A percentile compares a stretch with the other conserved stretches of the same genome.
These are phyloP conservation scores for Pluteus cervinus DNA, from an alignment of 768 basidiomycete genomes.

Conservation along the genomic window DNA sequence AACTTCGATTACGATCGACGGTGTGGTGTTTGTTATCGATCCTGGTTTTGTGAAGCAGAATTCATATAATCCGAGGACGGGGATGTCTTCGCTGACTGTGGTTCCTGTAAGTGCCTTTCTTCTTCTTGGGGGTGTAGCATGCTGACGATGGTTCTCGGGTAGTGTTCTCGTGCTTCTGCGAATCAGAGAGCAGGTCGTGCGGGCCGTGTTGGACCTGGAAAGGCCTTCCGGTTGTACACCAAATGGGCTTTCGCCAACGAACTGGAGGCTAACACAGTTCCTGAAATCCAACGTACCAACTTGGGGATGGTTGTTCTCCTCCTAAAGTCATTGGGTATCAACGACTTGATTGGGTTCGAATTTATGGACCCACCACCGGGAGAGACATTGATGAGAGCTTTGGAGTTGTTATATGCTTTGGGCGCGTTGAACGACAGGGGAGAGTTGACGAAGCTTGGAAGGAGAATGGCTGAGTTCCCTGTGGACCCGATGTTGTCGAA, in stretches of 20 bases:
- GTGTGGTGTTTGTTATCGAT: slow-evolving; percentile 98
- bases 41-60: slow-evolving; percentile 99
- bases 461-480: slow-evolving; percentile 98
- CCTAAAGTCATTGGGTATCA: slow-evolving; percentile 96
- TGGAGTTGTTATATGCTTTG: slow-evolving; percentile 91
- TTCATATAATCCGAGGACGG: slow-evolving; percentile 95
- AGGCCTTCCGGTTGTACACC: slow-evolving; percentile 97
- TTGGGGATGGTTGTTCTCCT: slow-evolving; percentile 92
- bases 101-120: slow-evolving; percentile 66
- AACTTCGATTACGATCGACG: slow-evolving; percentile 98
- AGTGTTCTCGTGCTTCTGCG: slow-evolving; percentile 97
- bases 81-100: slow-evolving; percentile 95
- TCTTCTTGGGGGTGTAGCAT: background rate
- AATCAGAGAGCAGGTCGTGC: slow-evolving; percentile 97
- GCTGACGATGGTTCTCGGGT: slow-evolving; percentile 2
- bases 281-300: slow-evolving; percentile 99
- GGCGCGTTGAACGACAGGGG: slow-evolving; percentile 96
- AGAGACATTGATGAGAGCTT: slow-evolving; percentile 92
- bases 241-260: slow-evolving; percentile 98
- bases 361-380: slow-evolving; percentile 98
- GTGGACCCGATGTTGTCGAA: slow-evolving; percentile 98
- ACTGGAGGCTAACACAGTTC: slow-evolving; percentile 93
- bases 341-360: slow-evolving; percentile 96
- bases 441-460: slow-evolving; percentile 93
- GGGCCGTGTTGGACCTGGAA: slow-evolving; percentile 96